phyloP scores from a whole-genome alignment of 2,329 filamentous ascomycete genomes.

The Neonectria ditissima region DNA sequence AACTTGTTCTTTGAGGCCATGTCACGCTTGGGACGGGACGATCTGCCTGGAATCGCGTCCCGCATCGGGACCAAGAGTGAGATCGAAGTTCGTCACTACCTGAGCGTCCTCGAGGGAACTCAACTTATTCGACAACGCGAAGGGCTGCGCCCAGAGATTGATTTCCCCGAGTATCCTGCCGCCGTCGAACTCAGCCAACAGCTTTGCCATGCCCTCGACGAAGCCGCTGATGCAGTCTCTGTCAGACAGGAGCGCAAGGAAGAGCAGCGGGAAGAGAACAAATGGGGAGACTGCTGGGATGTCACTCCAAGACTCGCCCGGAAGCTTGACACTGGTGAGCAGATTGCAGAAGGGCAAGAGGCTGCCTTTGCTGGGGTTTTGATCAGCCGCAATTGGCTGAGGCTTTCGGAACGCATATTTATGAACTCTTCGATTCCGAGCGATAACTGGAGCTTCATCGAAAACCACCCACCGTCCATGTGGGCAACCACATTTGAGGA shows the following conservation, averaged over 20 bases:
- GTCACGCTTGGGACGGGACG: constrained; percentile 70
- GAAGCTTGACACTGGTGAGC: constrained; percentile 42
- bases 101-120: constrained; percentile 70
- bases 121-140: constrained; percentile 55
- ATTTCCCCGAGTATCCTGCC: constrained; percentile 72
- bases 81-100: constrained; percentile 78
- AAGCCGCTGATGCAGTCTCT: constrained; percentile 74
- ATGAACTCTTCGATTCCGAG: constrained; percentile 76
- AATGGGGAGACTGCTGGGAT: constrained; percentile 75
- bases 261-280: constrained; percentile 66
- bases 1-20: constrained; percentile 74
- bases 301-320: constrained; percentile 60
- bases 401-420: constrained; percentile 74
- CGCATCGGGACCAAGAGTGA: constrained; percentile 78
- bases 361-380: constrained; percentile 69
- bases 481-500: constrained; percentile 81
- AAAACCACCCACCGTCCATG: constrained; percentile 74
- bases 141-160: constrained; percentile 49
- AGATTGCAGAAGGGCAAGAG: constrained; percentile 36
- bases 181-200: constrained; percentile 77
- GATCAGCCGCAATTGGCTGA: constrained; percentile 69
- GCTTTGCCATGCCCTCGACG: constrained; percentile 74
- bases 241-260: constrained; percentile 74
- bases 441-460: constrained; percentile 75
- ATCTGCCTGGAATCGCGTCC: constrained; percentile 71